A percentile compares a stretch with the other conserved stretches of the same genome.
phyloP scores from a whole-genome alignment of 2,329 filamentous ascomycete species.

The Aaosphaeria pasadenensis region DNA sequence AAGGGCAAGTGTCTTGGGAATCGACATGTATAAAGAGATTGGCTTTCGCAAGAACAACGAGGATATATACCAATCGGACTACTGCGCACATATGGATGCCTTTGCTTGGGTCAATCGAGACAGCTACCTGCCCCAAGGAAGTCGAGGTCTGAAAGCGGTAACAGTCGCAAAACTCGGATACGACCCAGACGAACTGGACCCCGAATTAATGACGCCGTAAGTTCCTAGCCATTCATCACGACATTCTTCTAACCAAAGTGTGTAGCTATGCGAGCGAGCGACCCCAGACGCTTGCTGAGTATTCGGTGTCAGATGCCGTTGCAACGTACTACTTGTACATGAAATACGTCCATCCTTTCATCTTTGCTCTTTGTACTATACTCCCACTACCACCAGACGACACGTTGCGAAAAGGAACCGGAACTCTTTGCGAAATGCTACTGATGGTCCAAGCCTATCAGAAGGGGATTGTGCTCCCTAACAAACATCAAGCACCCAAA shows the following conservation, averaged over 20 bases:
- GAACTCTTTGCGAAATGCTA: conserved; percentile 98
- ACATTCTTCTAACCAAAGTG: conserved; percentile 39
- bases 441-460: conserved; percentile 98
- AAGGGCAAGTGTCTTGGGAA: conserved; percentile 86
- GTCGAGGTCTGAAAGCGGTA: conserved; percentile 93
- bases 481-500: conserved; percentile 88
- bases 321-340: conserved; percentile 99
- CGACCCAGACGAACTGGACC: conserved; percentile 95
- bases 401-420: conserved; percentile 89
- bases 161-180: conserved; percentile 98
- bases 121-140: conserved; percentile 95
- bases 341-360: conserved; percentile 99
- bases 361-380: conserved; percentile 97
- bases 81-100: conserved; percentile 98
- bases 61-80: conserved; percentile 93
- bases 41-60: conserved; percentile 94
- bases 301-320: conserved; percentile 97
- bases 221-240: background rate
- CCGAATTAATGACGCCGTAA: conserved; percentile 86
- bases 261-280: conserved; percentile 71
- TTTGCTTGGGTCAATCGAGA: conserved; percentile 99
- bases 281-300: conserved; percentile 92
- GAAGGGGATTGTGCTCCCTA: conserved; percentile 86
- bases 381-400: conserved; percentile 91
- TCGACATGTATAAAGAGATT: conserved; percentile 99